Evolutionary conservation across 371 early-diverging fungal genomes (phyloP), one percentile per base, ranked within the genome.

Genomic region (Apophysomyces sp.): DNA sequence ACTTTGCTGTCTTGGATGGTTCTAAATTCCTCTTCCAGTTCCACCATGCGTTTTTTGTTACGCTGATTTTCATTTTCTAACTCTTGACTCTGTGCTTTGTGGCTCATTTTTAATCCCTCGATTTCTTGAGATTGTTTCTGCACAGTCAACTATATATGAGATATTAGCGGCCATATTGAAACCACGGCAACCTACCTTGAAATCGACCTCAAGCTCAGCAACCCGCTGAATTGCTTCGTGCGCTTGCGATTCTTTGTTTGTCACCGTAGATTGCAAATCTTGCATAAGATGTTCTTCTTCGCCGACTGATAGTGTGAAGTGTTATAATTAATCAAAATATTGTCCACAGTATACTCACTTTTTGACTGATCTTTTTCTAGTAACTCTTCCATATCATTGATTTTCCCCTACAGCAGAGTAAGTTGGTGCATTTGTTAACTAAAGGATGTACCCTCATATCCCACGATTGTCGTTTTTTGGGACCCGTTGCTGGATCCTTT

Each of bases 201-300:
- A 51, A 13, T 69, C 69, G 7, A 62, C 66, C 65, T 88, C 69
- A 1, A 85, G 58, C 21, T 85, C 82, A 9, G 64, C 56, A 49
- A 89, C 70, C 54, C 85, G 70, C 49, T 75, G 71, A 15, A 72
- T 39, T 4, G 83, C 79, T 31, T 81, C 74, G 31, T 69, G 55
- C 52, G 87, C 82, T 58, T 89, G 84, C 12, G 72, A 67, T 60
- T 88, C 88, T 57, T 88, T 88, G 29, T 63, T 68, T 2, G 73
- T 73, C 7, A 90, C 80, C 13, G 77, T 77, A 28, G 66, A 71
- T 65, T 89, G 79, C n/a, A 88, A 68, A 21, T 68, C 77, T 24
- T 68, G 39, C 16, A 84, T 75, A 41, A 82, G 73, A 4, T 74
- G 44, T 30, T 83, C 74, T 7, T 90, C 57, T 56, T 89, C 82